Evolutionary conservation across 257 asterid genomes (phyloP).

Genomic region (Nemophila menziesii): DNA sequence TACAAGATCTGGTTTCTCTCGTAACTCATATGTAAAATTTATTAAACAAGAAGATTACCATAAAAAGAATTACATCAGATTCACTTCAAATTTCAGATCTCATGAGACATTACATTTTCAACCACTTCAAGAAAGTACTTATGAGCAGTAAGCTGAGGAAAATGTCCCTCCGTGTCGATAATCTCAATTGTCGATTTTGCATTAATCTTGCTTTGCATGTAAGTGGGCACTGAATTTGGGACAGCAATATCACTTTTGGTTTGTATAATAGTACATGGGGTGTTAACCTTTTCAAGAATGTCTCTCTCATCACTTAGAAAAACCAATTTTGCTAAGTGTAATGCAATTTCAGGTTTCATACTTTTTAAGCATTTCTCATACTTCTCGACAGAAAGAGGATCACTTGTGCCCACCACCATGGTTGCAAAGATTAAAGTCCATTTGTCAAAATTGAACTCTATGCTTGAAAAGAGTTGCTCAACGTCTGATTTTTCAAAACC

Average conservation of each 20-base stretch:
- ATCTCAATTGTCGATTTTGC: conserved; percentile 33
- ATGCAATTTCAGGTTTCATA: conserved; percentile 47
- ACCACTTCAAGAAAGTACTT: conserved; percentile 37
- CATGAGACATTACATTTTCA: not conserved
- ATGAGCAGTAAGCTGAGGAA: conserved; percentile 70
- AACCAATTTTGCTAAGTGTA: conserved; percentile 48
- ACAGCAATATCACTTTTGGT: conserved; percentile 46
- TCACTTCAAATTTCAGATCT: too few species aligned
- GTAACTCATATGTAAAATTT: too few species aligned
- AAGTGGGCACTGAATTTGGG: conserved; percentile 44
- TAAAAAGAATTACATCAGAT: too few species aligned
- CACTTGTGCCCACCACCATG: conserved; percentile 35
- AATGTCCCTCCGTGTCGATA: conserved; percentile 55
- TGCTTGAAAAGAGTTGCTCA: conserved; percentile 39
- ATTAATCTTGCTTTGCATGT: conserved; percentile 38
- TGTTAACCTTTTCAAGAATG: conserved; percentile 38
- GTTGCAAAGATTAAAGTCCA: conserved; percentile 54
- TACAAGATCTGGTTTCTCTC: too few species aligned
- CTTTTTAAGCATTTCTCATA: conserved; percentile 31
- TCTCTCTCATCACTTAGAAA: conserved; percentile 43
- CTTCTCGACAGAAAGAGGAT: conserved; percentile 32
- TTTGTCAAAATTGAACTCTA: conserved; percentile 41
- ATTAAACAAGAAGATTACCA: too few species aligned
- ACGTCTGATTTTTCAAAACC: conserved; percentile 41
- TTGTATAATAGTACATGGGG: conserved; percentile 48